phyloP scores from a whole-genome alignment of 1,284 basidiomycete species.

The Microbotryum silenes-acaulis region DNA sequence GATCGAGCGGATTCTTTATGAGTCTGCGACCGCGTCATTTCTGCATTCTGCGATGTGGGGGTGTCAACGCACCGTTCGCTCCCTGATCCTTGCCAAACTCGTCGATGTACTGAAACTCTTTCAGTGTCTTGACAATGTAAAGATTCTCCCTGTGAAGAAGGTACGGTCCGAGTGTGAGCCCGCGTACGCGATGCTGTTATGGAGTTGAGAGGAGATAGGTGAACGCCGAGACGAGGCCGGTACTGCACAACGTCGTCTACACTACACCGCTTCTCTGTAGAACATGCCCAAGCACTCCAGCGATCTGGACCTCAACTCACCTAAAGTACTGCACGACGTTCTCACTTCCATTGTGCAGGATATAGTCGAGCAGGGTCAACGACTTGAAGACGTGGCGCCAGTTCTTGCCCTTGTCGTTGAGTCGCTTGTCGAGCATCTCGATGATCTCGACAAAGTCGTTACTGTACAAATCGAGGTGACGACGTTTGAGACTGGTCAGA shows the following conservation, averaged over 20 bases:
- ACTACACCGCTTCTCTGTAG: not conserved
- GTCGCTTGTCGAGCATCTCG: slow-evolving; percentile 98
- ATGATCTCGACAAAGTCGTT: slow-evolving; percentile 99
- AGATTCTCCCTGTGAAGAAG: slow-evolving; percentile 61
- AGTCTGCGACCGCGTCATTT: not conserved
- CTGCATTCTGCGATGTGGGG: not conserved
- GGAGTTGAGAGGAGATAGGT: not conserved
- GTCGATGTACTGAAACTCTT: slow-evolving; percentile 96
- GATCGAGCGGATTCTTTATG: not conserved
- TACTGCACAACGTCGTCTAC: too few species aligned
- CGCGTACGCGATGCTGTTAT: too few species aligned
- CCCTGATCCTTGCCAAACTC: slow-evolving; percentile 96
- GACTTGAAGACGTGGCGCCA: slow-evolving; percentile 99
- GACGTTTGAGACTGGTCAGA: too few species aligned
- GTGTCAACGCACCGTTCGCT: slow-evolving; percentile 58
- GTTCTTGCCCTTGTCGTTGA: slow-evolving; percentile 99
- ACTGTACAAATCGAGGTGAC: slow-evolving; percentile 44
- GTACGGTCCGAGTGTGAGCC: too few species aligned
- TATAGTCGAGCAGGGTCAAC: slow-evolving; percentile 91
- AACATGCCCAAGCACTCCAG: not conserved
- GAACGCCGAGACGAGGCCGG: not conserved
- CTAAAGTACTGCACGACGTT: slow-evolving; percentile 98
- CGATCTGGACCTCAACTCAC: slow-evolving; percentile 10
- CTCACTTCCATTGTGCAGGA: slow-evolving; percentile 91
- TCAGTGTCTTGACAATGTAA: slow-evolving; percentile 97